Percentiles rank a stretch among this genome's conserved stretches.
phyloP scores from a whole-genome alignment of 495 filamentous ascomycete species.

The Xylaria nigripes region DNA sequence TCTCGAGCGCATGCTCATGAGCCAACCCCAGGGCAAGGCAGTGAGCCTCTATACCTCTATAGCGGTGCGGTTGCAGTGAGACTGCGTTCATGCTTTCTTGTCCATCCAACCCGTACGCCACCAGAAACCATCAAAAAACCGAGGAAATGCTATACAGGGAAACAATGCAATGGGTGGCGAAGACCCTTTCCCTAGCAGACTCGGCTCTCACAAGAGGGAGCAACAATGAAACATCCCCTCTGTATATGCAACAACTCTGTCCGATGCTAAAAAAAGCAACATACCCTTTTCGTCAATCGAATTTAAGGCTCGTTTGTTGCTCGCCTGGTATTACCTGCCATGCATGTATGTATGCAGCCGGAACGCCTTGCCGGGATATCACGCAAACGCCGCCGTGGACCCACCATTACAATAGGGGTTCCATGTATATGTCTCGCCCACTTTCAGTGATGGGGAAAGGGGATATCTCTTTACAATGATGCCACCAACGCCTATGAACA shows the following conservation, averaged over 20 bases:
- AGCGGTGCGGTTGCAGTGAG: background rate
- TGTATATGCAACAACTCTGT: background rate
- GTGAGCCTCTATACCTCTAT: background rate
- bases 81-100: background rate
- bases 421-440: background rate
- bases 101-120: background rate
- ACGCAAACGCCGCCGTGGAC: background rate
- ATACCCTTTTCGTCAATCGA: background rate
- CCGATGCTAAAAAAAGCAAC: background rate
- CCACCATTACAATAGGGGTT: background rate
- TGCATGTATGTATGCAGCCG: slow-evolving; percentile 1
- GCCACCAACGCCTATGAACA: slow-evolving; percentile 4
- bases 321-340: slow-evolving; percentile 2
- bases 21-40: background rate
- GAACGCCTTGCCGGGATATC: slow-evolving; percentile 7
- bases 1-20: background rate
- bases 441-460: background rate
- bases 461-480: slow-evolving; percentile 3
- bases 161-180: background rate
- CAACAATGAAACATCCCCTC: background rate
- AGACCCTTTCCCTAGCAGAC: background rate
- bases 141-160: background rate
- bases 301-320: background rate
- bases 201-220: background rate
- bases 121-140: background rate